Evolutionary conservation across 352 stramenopile species (phyloP), one percentile per base, ranked within the genome.

Genomic region (Pseudoperonospora humuli): DNA sequence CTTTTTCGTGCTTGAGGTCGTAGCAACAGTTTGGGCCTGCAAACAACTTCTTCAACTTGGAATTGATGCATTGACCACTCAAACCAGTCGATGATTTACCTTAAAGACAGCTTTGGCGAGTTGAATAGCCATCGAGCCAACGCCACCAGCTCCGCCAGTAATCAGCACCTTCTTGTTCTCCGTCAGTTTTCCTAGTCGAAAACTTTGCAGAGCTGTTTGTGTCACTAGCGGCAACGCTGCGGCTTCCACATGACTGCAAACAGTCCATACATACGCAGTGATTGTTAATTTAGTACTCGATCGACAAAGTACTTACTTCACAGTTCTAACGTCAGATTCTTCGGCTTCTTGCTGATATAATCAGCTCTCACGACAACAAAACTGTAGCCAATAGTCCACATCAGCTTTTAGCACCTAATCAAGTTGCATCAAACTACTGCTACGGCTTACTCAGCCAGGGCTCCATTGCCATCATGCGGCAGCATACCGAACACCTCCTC

Each of bases 81-180:
- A 31, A 51, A 34, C 6, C 14, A 39, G 20, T 33, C 21, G 7
- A 31, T 10, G 8, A 14, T 18, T 35, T 36, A 70, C 73, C 61
- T 88, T 91, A 57, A 86, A 88, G 11, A 86, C 69, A 24, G 53
- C 38, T 50, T 87, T 87, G 10, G 78, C 78, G 21, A 91, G 61
- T 49, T 91, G 78, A 49, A 91, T 71, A 13, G 75, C 78, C 2
- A 86, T 64, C 0, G 75, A 75, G 1, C 78, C 78, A 8, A 81
- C 78, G 17, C 78, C 78, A 8, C 78, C 78, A 53, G 73, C 75
- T 1, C 77, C 78, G 17, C 66, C 78, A 3, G 75, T 87, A 47
- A 91, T 61, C 7, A 91, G 50, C 28, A 91, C 64, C 48, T 84
- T 86, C 51, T 87, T 84, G 34, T 64, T 65, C 48, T 78, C 64